phyloP scores from a whole-genome alignment of 2,329 filamentous ascomycete genomes.

The Dactylonectria macrodidyma region DNA sequence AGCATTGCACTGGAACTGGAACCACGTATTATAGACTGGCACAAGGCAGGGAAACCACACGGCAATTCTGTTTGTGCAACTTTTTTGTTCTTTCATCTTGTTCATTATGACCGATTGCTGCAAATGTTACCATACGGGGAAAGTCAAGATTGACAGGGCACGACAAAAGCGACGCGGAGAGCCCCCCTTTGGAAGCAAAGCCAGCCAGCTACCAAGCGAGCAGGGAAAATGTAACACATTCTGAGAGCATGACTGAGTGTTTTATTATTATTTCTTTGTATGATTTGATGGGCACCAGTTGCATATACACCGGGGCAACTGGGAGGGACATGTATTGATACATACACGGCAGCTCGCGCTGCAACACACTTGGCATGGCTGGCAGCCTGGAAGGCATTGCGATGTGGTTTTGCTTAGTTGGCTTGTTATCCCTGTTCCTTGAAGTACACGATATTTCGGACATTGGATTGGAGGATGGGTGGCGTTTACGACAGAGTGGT shows the following conservation, averaged over 20 bases:
- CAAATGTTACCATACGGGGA: conserved; percentile 14
- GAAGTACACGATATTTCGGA: not conserved
- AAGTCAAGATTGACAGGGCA: not conserved
- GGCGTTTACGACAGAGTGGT: conserved; percentile 4
- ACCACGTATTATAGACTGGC: conserved; percentile 49
- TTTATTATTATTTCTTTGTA: conserved; percentile 6
- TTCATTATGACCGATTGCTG: conserved; percentile 36
- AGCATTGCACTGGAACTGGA: conserved; percentile 46
- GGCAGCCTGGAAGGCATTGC: conserved; percentile 10
- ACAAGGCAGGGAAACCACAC: conserved; percentile 46
- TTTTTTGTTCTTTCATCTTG: conserved; percentile 34
- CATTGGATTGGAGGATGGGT: not conserved
- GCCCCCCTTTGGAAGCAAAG: conserved; percentile 1
- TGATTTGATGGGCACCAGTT: not conserved
- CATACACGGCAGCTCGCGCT: conserved; percentile 44
- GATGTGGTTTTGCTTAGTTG: conserved; percentile 2
- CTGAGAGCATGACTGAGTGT: not conserved
- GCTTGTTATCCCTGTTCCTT: not conserved
- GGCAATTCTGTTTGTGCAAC: conserved; percentile 40
- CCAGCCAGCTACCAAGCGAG: not conserved
- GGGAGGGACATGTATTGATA: conserved; percentile 24
- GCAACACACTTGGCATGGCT: conserved; percentile 29
- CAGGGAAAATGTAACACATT: not conserved
- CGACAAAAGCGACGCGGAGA: conserved; percentile 4
- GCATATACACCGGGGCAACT: conserved; percentile 2